Conservation (phyloP, 768 basidiomycete species). For the Strobilomyces echinocephalus region DNA sequence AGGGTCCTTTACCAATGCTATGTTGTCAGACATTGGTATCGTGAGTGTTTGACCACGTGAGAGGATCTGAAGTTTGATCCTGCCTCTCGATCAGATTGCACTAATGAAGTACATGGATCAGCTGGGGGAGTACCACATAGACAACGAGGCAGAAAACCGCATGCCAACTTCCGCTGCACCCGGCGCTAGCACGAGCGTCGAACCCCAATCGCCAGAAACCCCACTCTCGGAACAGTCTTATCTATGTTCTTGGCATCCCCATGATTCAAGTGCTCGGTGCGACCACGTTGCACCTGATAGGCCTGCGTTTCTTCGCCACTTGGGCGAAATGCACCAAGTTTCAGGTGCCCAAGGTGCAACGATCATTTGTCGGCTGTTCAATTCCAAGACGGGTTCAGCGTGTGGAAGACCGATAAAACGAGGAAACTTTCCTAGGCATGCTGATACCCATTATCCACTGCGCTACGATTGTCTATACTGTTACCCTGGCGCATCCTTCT, state of each 20-base stretch:
- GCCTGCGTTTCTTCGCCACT: constrained; percentile 15
- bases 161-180: background rate
- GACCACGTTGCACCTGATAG: background rate
- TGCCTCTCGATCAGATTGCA: background rate
- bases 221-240: background rate
- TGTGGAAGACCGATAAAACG: constrained; percentile 9
- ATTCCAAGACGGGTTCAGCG: background rate
- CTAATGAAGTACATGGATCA: background rate
- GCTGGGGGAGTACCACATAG: background rate
- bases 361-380: constrained; percentile 11
- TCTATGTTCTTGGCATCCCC: constrained; percentile 12
- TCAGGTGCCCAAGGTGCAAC: background rate
- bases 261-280: background rate
- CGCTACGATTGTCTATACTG: constrained; percentile 17
- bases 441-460: constrained; percentile 13
- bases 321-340: constrained; percentile 9
- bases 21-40: background rate
- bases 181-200: background rate
- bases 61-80: background rate
- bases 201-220: background rate
- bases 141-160: background rate
- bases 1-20: background rate
- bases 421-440: constrained; percentile 15
- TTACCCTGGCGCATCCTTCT: constrained; percentile 11
- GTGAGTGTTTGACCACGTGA: background rate